A percentile compares a stretch with the other conserved stretches of the same genome.
These are phyloP conservation scores for Psilocybe tampanensis DNA, from an alignment of 768 basidiomycete genomes.

Conservation along the genomic window DNA sequence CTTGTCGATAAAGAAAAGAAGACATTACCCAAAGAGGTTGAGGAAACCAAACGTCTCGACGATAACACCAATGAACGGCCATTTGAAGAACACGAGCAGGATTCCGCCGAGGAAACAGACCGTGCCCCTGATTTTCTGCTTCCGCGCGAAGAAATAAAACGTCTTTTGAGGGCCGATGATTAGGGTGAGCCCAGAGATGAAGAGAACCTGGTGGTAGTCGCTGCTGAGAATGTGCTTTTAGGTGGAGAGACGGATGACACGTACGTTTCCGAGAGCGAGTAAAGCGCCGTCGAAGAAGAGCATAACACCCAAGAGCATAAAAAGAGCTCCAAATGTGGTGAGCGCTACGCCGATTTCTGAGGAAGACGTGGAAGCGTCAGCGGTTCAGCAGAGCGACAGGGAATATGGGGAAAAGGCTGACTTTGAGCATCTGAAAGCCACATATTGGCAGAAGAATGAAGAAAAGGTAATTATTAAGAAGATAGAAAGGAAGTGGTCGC, in stretches of 20 bases:
- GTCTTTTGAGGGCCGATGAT: slow-evolving; percentile 98
- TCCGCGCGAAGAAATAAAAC: slow-evolving; percentile 96
- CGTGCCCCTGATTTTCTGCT: slow-evolving; percentile 92
- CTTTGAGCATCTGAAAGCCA: slow-evolving; percentile 73
- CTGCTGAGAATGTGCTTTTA: background rate
- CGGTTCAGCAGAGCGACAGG: slow-evolving; percentile 1
- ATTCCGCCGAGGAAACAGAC: slow-evolving; percentile 89
- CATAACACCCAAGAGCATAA: slow-evolving; percentile 96
- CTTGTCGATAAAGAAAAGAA: slow-evolving; percentile 1
- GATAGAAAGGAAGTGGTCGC: slow-evolving; percentile 3
- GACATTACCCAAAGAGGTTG: slow-evolving; percentile 87
- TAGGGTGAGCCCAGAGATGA: slow-evolving; percentile 90
- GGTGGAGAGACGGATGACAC: slow-evolving; percentile 3
- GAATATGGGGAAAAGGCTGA: slow-evolving; percentile 27
- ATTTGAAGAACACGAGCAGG: slow-evolving; percentile 91
- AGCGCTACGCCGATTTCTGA: slow-evolving; percentile 95
- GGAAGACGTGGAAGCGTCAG: slow-evolving; percentile 9
- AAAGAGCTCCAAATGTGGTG: slow-evolving; percentile 92
- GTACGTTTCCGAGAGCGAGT: slow-evolving; percentile 94
- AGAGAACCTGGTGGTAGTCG: slow-evolving; percentile 72
- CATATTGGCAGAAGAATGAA: slow-evolving; percentile 38
- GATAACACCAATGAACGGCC: slow-evolving; percentile 91
- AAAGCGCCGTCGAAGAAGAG: slow-evolving; percentile 96
- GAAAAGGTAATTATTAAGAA: slow-evolving; percentile 8
- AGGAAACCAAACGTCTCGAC: slow-evolving; percentile 97